Percentiles rank a stretch among this genome's conserved stretches.
Conservation (phyloP, 208 protist species). For the Trichomonas gallinae region DNA sequence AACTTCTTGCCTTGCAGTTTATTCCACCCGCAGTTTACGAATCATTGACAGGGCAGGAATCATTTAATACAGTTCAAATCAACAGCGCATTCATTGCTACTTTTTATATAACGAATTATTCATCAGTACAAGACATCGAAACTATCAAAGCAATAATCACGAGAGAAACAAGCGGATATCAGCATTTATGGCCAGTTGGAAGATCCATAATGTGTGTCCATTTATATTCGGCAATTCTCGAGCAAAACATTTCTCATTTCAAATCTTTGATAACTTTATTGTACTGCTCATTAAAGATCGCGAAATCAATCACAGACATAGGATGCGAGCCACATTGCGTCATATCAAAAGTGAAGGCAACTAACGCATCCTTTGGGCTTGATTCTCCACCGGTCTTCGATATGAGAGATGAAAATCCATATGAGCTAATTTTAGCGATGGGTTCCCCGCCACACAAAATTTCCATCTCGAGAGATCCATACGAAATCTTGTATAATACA, state of each 20-base stretch:
- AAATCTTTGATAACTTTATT: background rate
- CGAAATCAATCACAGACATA: background rate
- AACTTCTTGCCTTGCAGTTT: background rate
- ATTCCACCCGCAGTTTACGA: background rate
- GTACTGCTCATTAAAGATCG: background rate
- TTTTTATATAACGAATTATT: background rate
- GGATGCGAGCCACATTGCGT: background rate
- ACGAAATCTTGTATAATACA: background rate
- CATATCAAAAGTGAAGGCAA: background rate
- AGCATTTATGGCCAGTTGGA: background rate
- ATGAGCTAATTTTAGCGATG: background rate
- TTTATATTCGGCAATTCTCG: background rate
- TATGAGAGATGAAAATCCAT: background rate
- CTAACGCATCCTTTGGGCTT: background rate
- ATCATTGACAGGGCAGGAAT: background rate
- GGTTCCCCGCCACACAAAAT: background rate
- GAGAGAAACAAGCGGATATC: background rate
- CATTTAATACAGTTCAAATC: background rate
- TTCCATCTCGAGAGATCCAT: background rate
- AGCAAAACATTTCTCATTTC: background rate
- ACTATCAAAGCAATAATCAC: background rate
- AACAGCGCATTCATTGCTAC: background rate
- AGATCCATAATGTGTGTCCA: background rate
- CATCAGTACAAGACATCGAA: background rate
- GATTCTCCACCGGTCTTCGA: background rate